Percentiles rank a stretch among this genome's conserved stretches.
Evolutionary conservation across 2,329 filamentous ascomycete genomes (phyloP).

Genomic region (Chaetoscypha palmicola): DNA sequence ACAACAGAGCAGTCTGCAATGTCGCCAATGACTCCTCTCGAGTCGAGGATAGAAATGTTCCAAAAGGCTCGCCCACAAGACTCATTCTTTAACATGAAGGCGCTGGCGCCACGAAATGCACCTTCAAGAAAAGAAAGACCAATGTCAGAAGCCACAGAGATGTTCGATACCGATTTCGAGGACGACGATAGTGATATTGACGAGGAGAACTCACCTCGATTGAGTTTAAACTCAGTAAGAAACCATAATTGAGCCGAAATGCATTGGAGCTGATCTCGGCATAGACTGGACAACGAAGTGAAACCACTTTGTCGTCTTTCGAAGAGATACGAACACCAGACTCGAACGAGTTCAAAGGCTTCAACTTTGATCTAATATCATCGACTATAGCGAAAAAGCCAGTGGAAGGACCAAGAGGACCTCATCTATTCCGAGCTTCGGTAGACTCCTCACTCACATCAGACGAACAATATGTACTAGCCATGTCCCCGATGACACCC

Average conservation of each 20-base stretch:
- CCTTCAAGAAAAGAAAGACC: constrained; percentile 33
- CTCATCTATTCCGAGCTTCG: constrained; percentile 76
- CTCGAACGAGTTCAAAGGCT: constrained; percentile 48
- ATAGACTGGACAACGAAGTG: constrained; percentile 64
- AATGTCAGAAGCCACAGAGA: constrained; percentile 66
- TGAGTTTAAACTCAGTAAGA: constrained; percentile 67
- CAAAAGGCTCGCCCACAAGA: constrained; percentile 42
- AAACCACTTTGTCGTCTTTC: constrained; percentile 80
- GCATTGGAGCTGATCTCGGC: too few relatives aligned
- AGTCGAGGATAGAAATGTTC: constrained; percentile 37
- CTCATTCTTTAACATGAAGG: constrained; percentile 55
- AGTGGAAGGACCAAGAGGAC: constrained; percentile 74
- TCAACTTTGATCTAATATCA: constrained; percentile 49
- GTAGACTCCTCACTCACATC: constrained; percentile 47
- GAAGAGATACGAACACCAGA: constrained; percentile 75
- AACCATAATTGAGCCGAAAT: too few relatives aligned
- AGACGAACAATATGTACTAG: constrained; percentile 48
- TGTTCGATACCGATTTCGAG: constrained; percentile 71
- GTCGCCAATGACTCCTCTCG: constrained; percentile 25
- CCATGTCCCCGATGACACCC: constrained; percentile 68
- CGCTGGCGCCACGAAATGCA: constrained; percentile 38
- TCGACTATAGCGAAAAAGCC: constrained; percentile 51
- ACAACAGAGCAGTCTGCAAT: constrained; percentile 21
- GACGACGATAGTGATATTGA: constrained; percentile 46
- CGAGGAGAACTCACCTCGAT: constrained; percentile 55